Conservation (phyloP, 805 yeast species). For the Candida insectalens region DNA sequence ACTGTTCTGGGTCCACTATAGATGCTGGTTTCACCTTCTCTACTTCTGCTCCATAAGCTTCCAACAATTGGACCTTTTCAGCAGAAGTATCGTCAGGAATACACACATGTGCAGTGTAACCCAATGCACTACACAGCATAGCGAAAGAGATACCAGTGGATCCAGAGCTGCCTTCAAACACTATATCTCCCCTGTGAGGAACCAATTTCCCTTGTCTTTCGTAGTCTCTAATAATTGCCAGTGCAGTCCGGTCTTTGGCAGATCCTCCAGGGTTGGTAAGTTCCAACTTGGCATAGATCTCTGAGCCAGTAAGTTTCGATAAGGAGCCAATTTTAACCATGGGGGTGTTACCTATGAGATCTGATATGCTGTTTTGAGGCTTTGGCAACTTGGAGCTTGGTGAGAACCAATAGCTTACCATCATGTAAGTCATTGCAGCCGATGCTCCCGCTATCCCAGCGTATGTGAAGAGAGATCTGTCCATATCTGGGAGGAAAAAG, state of each 20-base stretch:
- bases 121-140: slow-evolving; percentile 77
- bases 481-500: neutral
- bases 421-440: slow-evolving; percentile 3
- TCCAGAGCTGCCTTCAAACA: slow-evolving; percentile 94
- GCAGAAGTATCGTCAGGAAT: slow-evolving; percentile 87
- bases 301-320: slow-evolving; percentile 65
- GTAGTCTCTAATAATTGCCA: slow-evolving; percentile 66
- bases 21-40: slow-evolving; percentile 91
- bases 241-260: slow-evolving; percentile 90
- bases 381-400: slow-evolving; percentile 5
- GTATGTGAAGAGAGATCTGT: neutral
- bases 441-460: slow-evolving; percentile 4
- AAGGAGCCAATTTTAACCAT: slow-evolving; percentile 64
- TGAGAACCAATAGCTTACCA: neutral
- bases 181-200: slow-evolving; percentile 58
- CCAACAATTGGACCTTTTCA: slow-evolving; percentile 68
- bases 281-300: slow-evolving; percentile 81
- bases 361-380: slow-evolving; percentile 22
- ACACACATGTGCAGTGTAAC: slow-evolving; percentile 88
- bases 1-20: slow-evolving; percentile 87
- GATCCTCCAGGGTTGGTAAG: slow-evolving; percentile 88
- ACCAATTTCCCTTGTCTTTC: slow-evolving; percentile 48
- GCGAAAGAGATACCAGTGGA: slow-evolving; percentile 95
- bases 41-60: slow-evolving; percentile 69
- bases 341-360: slow-evolving; percentile 87